Evolutionary conservation across 78 protist species (phyloP).

Genomic region (slime mould (Dictyostelium discoideum)): dicty_2.7 NC_007089.4:3813501-3814000

Average conservation of each 20-base stretch:
- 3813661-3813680: not conserved
- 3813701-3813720: not conserved
- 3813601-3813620: not conserved
- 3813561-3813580: not conserved
- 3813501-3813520: not conserved
- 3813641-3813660: not conserved
- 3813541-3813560: not conserved
- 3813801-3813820: not conserved
- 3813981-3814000: not conserved
- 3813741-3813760: not conserved
- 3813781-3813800: not conserved
- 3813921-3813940: not conserved
- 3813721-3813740: not conserved
- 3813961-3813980: not conserved
- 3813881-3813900: not conserved
- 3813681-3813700: not conserved
- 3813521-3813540: not conserved
- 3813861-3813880: not conserved
- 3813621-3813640: not conserved
- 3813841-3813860: not conserved
- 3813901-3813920: not conserved
- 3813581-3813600: not conserved
- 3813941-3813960: not conserved
- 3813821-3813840: not conserved
- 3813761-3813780: not conserved